These are phyloP conservation scores for Phytophthora palmivora DNA, from an alignment of 352 stramenopile species.

Conservation along the genomic window DNA sequence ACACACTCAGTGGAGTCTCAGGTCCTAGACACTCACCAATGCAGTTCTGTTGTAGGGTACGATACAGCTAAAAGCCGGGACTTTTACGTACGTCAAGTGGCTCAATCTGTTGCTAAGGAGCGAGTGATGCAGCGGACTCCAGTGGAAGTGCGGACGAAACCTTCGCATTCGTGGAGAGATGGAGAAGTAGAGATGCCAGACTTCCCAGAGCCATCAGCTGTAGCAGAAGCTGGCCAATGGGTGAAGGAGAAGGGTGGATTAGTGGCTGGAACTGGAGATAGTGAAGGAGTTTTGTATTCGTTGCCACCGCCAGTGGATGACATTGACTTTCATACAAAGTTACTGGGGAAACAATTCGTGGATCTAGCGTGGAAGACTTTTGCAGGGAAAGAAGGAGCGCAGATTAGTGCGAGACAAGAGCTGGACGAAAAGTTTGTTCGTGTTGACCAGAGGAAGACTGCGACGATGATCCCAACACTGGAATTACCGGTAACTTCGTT, in stretches of 20 bases:
- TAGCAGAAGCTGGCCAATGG: background rate
- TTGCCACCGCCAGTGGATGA: conserved; percentile 49
- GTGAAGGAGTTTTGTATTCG: conserved; percentile 19
- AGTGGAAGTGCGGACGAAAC: conserved; percentile 55
- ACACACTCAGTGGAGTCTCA: too few relatives aligned
- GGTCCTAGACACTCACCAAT: background rate
- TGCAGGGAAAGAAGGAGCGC: conserved; percentile 34
- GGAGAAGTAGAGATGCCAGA: conserved; percentile 50
- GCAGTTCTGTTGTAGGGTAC: conserved; percentile 39
- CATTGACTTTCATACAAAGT: conserved; percentile 62
- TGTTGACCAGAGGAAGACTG: conserved; percentile 62
- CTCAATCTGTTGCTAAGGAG: conserved; percentile 3
- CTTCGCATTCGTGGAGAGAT: conserved; percentile 72
- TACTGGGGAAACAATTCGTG: conserved; percentile 72
- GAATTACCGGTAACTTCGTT: conserved; percentile 60
- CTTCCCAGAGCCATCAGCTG: conserved; percentile 19
- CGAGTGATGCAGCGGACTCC: conserved; percentile 9
- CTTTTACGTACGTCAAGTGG: conserved; percentile 67
- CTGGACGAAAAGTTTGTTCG: conserved; percentile 48
- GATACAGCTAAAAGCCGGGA: conserved; percentile 54
- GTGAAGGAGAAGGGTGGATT: background rate
- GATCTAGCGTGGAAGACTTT: conserved; percentile 65
- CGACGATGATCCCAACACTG: conserved; percentile 32
- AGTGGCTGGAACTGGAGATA: background rate
- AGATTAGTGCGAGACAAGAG: conserved; percentile 37